phyloP scores from a whole-genome alignment of 768 basidiomycete species.

The Chalciporus sphaerocephalus region DNA sequence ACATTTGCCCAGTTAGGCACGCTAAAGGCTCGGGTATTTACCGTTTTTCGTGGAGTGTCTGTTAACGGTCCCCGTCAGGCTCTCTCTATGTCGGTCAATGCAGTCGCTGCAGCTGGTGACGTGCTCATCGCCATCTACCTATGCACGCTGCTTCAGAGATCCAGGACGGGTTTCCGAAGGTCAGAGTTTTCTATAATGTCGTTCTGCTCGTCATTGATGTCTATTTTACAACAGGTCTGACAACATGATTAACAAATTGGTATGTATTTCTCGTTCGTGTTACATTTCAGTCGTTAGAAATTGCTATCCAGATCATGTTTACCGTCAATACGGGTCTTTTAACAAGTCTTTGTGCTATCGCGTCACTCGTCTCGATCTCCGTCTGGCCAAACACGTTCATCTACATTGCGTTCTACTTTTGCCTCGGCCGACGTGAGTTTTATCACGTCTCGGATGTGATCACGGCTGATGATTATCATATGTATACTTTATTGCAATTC shows the following conservation, averaged over 20 bases:
- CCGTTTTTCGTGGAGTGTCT: not conserved
- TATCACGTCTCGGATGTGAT: too few species aligned
- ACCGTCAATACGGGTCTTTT: conserved; percentile 41
- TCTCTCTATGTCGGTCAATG: conserved; percentile 50
- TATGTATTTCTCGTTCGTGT: conserved; percentile 1
- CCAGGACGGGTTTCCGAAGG: conserved; percentile 52
- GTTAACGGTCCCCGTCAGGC: conserved; percentile 12
- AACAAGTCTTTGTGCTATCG: conserved; percentile 48
- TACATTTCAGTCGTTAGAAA: not conserved
- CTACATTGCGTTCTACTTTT: conserved; percentile 59
- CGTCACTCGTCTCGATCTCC: conserved; percentile 50
- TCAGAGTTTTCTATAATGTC: not conserved
- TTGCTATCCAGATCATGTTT: conserved; percentile 43
- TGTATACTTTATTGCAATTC: conserved; percentile 61
- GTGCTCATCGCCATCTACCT: conserved; percentile 47
- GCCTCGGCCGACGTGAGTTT: conserved; percentile 52
- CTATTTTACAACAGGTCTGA: conserved; percentile 35
- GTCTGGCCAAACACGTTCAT: conserved; percentile 46
- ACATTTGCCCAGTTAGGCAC: conserved; percentile 42
- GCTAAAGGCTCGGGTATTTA: conserved; percentile 37
- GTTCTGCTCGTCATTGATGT: not conserved
- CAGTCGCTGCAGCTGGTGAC: conserved; percentile 44
- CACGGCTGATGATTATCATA: too few species aligned
- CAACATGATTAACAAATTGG: conserved; percentile 46
- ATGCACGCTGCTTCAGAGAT: conserved; percentile 41